Evolutionary conservation across 768 basidiomycete genomes (phyloP).

Genomic region (Pleurotus djamor): DNA sequence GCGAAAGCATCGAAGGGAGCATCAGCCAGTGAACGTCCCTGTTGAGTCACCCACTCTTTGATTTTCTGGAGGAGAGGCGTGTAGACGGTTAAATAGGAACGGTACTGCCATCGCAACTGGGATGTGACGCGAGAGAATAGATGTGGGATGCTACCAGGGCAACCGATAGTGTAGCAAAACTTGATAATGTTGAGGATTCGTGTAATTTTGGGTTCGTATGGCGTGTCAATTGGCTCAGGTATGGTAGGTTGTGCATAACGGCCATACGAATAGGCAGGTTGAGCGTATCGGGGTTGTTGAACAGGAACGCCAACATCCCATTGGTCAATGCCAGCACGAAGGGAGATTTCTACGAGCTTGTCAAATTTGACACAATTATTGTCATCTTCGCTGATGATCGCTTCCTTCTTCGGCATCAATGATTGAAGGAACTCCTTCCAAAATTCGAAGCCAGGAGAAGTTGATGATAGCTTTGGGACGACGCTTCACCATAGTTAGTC

Average conservation of each 20-base stretch:
- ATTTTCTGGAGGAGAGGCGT: slow-evolving; percentile 22
- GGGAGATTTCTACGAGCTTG: slow-evolving; percentile 13
- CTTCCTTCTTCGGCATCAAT: slow-evolving; percentile 14
- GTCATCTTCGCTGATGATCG: background rate
- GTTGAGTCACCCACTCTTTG: slow-evolving; percentile 11
- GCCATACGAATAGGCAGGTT: too few relatives aligned
- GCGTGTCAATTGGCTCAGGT: background rate
- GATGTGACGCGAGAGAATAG: slow-evolving; percentile 15
- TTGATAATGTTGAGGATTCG: slow-evolving; percentile 23
- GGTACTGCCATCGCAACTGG: background rate
- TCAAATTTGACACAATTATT: slow-evolving; percentile 6
- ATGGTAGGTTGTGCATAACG: background rate
- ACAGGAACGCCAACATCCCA: slow-evolving; percentile 13
- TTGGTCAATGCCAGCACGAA: slow-evolving; percentile 14
- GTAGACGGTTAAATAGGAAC: slow-evolving; percentile 11
- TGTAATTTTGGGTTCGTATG: slow-evolving; percentile 13
- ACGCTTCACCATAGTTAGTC: background rate
- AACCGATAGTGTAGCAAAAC: slow-evolving; percentile 16
- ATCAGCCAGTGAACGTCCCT: slow-evolving; percentile 12
- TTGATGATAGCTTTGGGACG: slow-evolving; percentile 8
- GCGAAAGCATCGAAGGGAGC: slow-evolving; percentile 27
- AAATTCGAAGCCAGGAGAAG: slow-evolving; percentile 12
- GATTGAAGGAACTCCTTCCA: slow-evolving; percentile 19
- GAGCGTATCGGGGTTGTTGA: too few relatives aligned
- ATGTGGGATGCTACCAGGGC: slow-evolving; percentile 13